Evolutionary conservation across 192 early-diverging fungal species (phyloP).

Genomic region (Coemansia sp.): DNA sequence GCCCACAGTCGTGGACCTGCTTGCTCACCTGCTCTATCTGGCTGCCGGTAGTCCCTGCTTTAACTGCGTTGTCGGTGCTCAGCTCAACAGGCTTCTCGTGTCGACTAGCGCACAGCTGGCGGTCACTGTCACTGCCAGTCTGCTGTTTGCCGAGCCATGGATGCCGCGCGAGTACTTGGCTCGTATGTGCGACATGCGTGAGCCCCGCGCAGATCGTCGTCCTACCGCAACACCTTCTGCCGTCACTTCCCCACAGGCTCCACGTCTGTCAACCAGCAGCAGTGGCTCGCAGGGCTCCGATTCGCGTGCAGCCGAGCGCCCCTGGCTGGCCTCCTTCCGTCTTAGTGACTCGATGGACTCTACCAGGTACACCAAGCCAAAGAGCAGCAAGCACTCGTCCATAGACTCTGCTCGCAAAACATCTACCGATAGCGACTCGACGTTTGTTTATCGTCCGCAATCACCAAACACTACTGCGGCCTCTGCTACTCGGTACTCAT

Average conservation of each 20-base stretch:
- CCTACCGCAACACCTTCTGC: background rate
- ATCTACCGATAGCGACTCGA: constrained; percentile 38
- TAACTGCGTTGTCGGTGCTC: constrained; percentile 29
- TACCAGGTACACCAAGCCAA: constrained; percentile 21
- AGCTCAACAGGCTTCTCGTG: constrained; percentile 29
- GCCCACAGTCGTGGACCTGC: constrained; percentile 31
- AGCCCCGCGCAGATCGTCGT: constrained; percentile 15
- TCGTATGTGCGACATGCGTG: constrained; percentile 41
- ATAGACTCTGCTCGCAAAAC: constrained; percentile 25
- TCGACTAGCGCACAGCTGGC: constrained; percentile 40
- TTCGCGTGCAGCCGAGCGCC: constrained; percentile 20
- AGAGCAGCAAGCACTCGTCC: constrained; percentile 16
- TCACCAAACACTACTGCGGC: constrained; percentile 9
- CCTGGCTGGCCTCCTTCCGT: constrained; percentile 45
- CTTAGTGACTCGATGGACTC: constrained; percentile 29
- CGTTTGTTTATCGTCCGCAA: constrained; percentile 22
- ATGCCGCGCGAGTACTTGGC: constrained; percentile 38
- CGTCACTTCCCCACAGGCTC: background rate
- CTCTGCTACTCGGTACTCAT: no score
- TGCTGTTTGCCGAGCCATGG: constrained; percentile 48
- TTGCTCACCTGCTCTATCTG: constrained; percentile 32
- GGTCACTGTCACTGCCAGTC: constrained; percentile 19
- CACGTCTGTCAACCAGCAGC: constrained; percentile 4
- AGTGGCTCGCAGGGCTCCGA: constrained; percentile 18
- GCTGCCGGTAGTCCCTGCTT: constrained; percentile 33